Percentiles rank a stretch among this genome's conserved stretches.
phyloP scores from a whole-genome alignment of 1,139 yeast species.

The Pichia sp. region DNA sequence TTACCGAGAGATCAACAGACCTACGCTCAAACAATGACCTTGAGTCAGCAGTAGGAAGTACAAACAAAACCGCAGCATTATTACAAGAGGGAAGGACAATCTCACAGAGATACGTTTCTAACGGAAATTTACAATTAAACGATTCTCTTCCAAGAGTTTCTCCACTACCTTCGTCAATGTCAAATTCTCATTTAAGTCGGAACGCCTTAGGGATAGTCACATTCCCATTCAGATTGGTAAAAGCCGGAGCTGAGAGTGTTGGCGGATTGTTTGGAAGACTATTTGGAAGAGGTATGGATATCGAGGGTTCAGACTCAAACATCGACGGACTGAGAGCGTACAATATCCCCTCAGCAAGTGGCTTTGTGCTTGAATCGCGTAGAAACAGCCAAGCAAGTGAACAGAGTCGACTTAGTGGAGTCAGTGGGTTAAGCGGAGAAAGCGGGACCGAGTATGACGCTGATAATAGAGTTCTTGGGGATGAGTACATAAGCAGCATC shows the following conservation, averaged over 20 bases:
- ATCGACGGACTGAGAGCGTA: constrained; percentile 23
- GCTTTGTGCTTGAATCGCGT: constrained; percentile 10
- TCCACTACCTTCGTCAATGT: neutral
- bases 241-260: neutral
- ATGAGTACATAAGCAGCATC: constrained; percentile 27
- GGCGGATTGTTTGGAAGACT: neutral
- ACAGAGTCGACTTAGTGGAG: constrained; percentile 3
- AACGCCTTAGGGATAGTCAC: neutral
- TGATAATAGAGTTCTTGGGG: constrained; percentile 28
- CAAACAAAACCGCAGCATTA: constrained; percentile 19
- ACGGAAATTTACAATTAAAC: constrained; percentile 13
- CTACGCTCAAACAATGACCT: constrained; percentile 4
- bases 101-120: constrained; percentile 19
- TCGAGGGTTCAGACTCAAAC: neutral
- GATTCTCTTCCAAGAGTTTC: constrained; percentile 1
- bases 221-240: neutral
- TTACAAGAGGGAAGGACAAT: constrained; percentile 29
- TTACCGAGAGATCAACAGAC: neutral
- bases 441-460: constrained; percentile 28
- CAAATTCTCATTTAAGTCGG: neutral
- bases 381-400: constrained; percentile 6
- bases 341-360: constrained; percentile 18
- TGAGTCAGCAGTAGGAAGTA: constrained; percentile 14
- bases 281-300: too few relatives aligned
- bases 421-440: constrained; percentile 17